Evolutionary conservation across 2,329 filamentous ascomycete genomes (phyloP), one percentile per base, ranked within the genome.

Genomic region (Lithohypha guttulata): DNA sequence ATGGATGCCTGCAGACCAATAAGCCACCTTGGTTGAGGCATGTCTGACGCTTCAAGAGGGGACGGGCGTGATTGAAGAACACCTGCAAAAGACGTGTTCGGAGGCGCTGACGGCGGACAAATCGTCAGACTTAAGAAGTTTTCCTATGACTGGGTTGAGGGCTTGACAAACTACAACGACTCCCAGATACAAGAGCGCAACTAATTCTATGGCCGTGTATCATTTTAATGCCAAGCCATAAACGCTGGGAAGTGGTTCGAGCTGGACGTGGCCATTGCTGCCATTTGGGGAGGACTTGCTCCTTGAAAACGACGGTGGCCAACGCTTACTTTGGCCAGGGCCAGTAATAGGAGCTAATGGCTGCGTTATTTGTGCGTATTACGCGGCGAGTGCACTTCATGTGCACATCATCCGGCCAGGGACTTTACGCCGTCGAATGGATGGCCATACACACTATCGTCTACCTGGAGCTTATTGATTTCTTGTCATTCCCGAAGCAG

Each of bases 381-480:
- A 34, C 31, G 31, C 31, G 31, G 31, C 31, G 20, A 34, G 6
- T 19, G 31, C 31, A 34, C 31, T 18, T 34, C 15, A 18, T 34
- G 31, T 22, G 31, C 31, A 18, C 20, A 19, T 19, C 20, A 19
- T 19, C 20, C 17, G 31, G 17, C 31, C 31, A 22, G 14, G 31
- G 20, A 34, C 31, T 34, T 34, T 13, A 18, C 31, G 31, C 31
- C 31, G 31, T 34, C 31, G 31, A 34, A 34, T 22, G 31, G 31
- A 34, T 13, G 20, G 20, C 14, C 31, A 34, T 34, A 34, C 31
- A 19, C 5, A 34, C 20, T 34, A 34, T 34, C 31, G 17, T 34
- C 31, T 34, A 34, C 31, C 31, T 34, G 20, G 31, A 34, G 31
- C 14, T 34, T 34, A 34, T 34, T 34, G 31, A 34, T 34, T 34